Conservation (phyloP, 305 asterid species). For the Ilex paraguariensis region DNA sequence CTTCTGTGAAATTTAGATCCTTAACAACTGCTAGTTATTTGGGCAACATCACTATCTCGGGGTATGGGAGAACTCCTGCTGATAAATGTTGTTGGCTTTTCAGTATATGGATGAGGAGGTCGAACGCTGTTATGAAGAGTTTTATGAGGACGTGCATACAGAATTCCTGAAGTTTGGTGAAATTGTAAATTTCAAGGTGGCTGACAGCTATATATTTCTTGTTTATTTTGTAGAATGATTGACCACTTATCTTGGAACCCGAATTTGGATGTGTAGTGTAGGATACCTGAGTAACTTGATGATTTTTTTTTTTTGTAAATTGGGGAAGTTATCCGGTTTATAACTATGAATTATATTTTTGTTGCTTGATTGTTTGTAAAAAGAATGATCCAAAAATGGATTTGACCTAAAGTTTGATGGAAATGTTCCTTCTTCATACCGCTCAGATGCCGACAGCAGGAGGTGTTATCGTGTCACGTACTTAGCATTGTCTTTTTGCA, state of each 20-base stretch:
- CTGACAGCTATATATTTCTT: background rate
- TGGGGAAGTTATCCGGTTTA: too few species aligned
- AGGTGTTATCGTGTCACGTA: background rate
- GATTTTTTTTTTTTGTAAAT: too few species aligned
- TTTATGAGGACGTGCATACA: constrained; percentile 96
- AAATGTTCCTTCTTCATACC: too few species aligned
- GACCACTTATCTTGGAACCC: constrained; percentile 11
- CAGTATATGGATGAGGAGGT: constrained; percentile 95
- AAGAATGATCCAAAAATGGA: too few species aligned
- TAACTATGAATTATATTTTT: constrained; percentile 2
- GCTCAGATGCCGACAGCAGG: background rate
- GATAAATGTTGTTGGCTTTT: constrained; percentile 32
- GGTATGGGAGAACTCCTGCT: constrained; percentile 51
- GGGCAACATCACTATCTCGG: constrained; percentile 31
- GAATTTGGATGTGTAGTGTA: too few species aligned
- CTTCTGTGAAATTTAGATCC: constrained; percentile 27
- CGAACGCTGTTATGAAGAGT: constrained; percentile 84
- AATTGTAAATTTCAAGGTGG: constrained; percentile 92
- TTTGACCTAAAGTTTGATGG: too few species aligned
- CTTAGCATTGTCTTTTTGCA: background rate
- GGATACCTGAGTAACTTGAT: too few species aligned
- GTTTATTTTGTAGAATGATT: too few species aligned
- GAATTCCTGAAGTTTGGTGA: constrained; percentile 96
- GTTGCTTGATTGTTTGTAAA: too few species aligned
- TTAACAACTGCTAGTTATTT: constrained; percentile 41